These are phyloP conservation scores for Castanospermum australe DNA, from an alignment of 306 rosid species.

Conservation along the genomic window DNA sequence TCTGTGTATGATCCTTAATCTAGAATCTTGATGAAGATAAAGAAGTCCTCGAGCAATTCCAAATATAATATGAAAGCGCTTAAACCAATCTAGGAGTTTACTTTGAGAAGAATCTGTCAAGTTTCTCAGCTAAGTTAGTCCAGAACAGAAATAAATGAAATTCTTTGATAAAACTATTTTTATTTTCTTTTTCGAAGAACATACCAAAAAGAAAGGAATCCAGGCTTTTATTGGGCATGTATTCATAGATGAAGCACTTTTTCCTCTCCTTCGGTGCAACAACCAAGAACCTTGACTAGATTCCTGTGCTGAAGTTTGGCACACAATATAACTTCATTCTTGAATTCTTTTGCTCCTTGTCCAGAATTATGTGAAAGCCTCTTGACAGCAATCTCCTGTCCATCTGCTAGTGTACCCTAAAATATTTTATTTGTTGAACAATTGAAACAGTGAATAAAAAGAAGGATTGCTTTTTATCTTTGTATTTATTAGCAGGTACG, in stretches of 20 bases:
- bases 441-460: background rate
- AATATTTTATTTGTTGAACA: background rate
- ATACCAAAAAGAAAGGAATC: slow-evolving; percentile 40
- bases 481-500: background rate
- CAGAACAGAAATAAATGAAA: background rate
- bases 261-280: slow-evolving; percentile 36
- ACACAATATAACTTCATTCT: slow-evolving; percentile 42
- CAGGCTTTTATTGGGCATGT: slow-evolving; percentile 39
- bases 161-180: background rate
- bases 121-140: background rate
- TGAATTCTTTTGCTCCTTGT: slow-evolving; percentile 40
- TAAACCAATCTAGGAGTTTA: slow-evolving; percentile 21
- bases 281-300: slow-evolving; percentile 50
- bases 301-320: slow-evolving; percentile 50
- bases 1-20: slow-evolving; percentile 36
- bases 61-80: slow-evolving; percentile 18
- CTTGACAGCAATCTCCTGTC: slow-evolving; percentile 47
- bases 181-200: background rate
- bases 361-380: slow-evolving; percentile 31
- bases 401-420: slow-evolving; percentile 43
- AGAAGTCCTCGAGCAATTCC: slow-evolving; percentile 37
- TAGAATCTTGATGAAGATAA: slow-evolving; percentile 42
- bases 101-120: slow-evolving; percentile 10
- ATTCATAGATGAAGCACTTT: slow-evolving; percentile 32
- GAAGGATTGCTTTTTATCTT: background rate